phyloP scores from a whole-genome alignment of 1,284 basidiomycete species.

The Malassezia slooffiae region DNA sequence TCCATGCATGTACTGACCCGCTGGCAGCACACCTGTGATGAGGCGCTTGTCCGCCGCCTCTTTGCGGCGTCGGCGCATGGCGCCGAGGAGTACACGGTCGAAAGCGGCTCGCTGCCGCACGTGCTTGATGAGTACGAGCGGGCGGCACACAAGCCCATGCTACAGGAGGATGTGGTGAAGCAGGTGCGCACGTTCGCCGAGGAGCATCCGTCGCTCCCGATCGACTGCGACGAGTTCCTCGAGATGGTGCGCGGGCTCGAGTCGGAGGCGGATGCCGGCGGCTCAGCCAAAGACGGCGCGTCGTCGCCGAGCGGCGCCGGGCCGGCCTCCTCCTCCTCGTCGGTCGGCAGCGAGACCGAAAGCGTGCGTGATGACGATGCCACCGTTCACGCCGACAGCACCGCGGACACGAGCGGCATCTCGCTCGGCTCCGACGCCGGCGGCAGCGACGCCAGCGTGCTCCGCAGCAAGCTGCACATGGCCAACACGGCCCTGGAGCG shows the following conservation, averaged over 20 bases:
- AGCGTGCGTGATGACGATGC: too few relatives aligned
- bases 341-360: too few relatives aligned
- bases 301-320: too few relatives aligned
- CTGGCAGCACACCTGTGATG: conserved; percentile 2
- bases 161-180: background rate
- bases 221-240: conserved; percentile 12
- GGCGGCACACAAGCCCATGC: background rate
- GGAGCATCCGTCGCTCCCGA: conserved; percentile 1
- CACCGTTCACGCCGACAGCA: too few relatives aligned
- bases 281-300: too few relatives aligned
- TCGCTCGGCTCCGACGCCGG: too few relatives aligned
- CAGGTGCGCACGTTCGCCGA: conserved; percentile 6
- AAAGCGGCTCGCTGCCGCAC: background rate
- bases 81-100: background rate
- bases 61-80: conserved; percentile 5
- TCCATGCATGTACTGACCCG: too few relatives aligned
- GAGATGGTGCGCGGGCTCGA: conserved; percentile 4
- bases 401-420: too few relatives aligned
- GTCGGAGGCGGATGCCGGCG: conserved; percentile 1
- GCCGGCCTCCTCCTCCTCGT: too few relatives aligned
- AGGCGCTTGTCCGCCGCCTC: conserved; percentile 9
- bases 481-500: conserved; percentile 8
- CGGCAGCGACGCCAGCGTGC: too few relatives aligned
- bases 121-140: conserved; percentile 4
- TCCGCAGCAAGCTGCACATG: conserved; percentile 5